phyloP scores from a whole-genome alignment of 2,329 filamentous ascomycete genomes.

The Allantophomopsis lycopodina region DNA sequence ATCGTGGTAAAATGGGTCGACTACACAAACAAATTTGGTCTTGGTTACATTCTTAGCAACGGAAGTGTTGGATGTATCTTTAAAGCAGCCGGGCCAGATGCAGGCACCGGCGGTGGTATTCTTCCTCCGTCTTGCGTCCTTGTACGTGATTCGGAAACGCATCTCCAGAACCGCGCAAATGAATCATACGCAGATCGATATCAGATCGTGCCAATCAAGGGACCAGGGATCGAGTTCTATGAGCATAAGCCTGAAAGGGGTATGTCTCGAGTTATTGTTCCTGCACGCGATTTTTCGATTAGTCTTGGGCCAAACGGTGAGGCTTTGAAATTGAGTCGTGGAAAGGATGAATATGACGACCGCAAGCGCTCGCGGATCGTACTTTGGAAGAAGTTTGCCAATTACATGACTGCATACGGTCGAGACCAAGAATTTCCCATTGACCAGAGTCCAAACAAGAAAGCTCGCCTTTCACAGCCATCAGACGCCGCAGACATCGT shows the following conservation, averaged over 20 bases:
- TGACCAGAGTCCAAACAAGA: constrained; percentile 26
- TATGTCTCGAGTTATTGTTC: constrained; percentile 47
- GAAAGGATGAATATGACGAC: constrained; percentile 51
- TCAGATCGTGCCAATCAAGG: constrained; percentile 50
- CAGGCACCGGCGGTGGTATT: constrained; percentile 31
- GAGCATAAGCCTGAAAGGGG: constrained; percentile 56
- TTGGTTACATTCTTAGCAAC: constrained; percentile 74
- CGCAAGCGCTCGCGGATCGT: constrained; percentile 52
- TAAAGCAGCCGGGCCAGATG: constrained; percentile 35
- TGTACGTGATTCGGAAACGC: constrained; percentile 56
- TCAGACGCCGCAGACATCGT: constrained; percentile 37
- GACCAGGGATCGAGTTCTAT: constrained; percentile 53
- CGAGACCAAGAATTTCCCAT: constrained; percentile 47
- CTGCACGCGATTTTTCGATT: constrained; percentile 46
- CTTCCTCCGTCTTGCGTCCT: constrained; percentile 60
- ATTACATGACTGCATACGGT: constrained; percentile 63
- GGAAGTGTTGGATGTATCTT: constrained; percentile 63
- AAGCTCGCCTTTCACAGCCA: constrained; percentile 13
- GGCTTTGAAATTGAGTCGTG: constrained; percentile 44
- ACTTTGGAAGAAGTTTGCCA: constrained; percentile 61
- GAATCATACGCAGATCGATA: constrained; percentile 38
- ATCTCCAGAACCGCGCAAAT: constrained; percentile 50
- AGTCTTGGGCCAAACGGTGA: constrained; percentile 41
- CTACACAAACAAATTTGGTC: constrained; percentile 75
- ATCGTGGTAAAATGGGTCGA: constrained; percentile 75